phyloP scores from a whole-genome alignment of 2,329 filamentous ascomycete genomes.

The Leptosphaerulina australis region DNA sequence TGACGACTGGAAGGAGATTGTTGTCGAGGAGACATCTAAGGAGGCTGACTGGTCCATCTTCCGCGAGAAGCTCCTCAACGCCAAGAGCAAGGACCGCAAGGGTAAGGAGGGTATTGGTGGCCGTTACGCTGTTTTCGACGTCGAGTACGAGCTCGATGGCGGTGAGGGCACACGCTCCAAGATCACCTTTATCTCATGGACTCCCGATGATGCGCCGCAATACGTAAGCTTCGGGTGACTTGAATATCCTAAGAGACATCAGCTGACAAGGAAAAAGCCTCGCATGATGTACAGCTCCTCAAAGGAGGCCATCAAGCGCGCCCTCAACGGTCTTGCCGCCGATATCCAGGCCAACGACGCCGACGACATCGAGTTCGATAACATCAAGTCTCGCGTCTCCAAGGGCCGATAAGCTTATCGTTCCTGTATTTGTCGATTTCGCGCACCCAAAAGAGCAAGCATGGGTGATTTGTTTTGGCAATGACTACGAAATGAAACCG shows the following conservation, averaged over 20 bases:
- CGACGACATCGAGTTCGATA: conserved; percentile 80
- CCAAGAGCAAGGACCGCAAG: conserved; percentile 72
- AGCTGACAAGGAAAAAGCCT: conserved; percentile 57
- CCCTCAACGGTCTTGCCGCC: conserved; percentile 74
- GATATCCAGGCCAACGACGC: conserved; percentile 85
- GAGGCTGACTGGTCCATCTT: conserved; percentile 73
- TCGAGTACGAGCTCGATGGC: conserved; percentile 73
- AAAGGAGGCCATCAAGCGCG: conserved; percentile 83
- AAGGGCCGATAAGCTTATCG: conserved; percentile 55
- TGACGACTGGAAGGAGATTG: conserved; percentile 81
- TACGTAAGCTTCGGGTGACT: conserved; percentile 62
- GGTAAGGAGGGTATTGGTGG: conserved; percentile 66
- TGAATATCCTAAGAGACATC: no score
- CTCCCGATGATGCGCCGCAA: conserved; percentile 71
- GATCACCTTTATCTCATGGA: conserved; percentile 53
- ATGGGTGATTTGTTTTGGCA: conserved; percentile 24
- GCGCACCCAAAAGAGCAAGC: conserved; percentile 27
- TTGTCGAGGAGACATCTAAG: conserved; percentile 74
- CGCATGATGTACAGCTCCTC: conserved; percentile 92
- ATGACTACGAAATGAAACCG: conserved; percentile 28
- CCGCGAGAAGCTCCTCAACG: conserved; percentile 76
- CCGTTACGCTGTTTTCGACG: conserved; percentile 85
- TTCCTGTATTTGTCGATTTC: conserved; percentile 23
- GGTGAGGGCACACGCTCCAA: conserved; percentile 72
- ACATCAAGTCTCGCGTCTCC: conserved; percentile 63